phyloP scores from a whole-genome alignment of 495 filamentous ascomycete genomes.

The Ascobolus immersus region DNA sequence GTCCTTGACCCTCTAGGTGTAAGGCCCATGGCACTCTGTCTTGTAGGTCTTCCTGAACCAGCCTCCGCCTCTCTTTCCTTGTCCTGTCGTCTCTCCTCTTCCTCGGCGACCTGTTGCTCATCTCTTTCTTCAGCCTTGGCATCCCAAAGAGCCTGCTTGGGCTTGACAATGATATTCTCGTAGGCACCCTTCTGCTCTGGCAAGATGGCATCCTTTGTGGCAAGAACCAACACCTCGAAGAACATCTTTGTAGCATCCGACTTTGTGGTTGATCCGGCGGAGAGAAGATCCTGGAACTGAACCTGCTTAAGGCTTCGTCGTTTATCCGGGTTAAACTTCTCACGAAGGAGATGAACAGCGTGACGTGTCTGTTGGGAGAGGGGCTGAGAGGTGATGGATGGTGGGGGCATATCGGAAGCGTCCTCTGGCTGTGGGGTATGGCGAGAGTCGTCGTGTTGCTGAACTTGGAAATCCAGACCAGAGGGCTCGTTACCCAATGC shows the following conservation, averaged over 20 bases:
- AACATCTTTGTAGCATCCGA: conserved; percentile 97
- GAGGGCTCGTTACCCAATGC: no score
- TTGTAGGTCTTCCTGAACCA: no score
- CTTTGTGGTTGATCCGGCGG: conserved; percentile 48
- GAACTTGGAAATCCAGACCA: no score
- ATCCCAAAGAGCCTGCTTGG: conserved; percentile 82
- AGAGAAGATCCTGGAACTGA: conserved; percentile 75
- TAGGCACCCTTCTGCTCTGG: conserved; percentile 62
- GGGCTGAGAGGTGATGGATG: conserved; percentile 7
- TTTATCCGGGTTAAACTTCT: conserved; percentile 55
- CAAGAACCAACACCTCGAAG: conserved; percentile 82
- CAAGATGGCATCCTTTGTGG: conserved; percentile 93
- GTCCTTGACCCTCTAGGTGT: no score
- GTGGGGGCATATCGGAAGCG: conserved; percentile 10
- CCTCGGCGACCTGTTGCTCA: conserved; percentile 27
- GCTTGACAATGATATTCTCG: conserved; percentile 41
- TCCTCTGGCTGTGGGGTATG: no score
- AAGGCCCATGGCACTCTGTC: no score
- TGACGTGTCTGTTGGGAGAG: conserved; percentile 67
- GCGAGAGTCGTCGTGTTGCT: no score
- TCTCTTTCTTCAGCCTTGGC: conserved; percentile 77
- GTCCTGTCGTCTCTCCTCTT: conserved; percentile 15
- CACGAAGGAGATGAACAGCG: conserved; percentile 79
- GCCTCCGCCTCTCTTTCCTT: conserved; percentile 10
- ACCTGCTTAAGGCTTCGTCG: conserved; percentile 35